Evolutionary conservation across 2,329 filamentous ascomycete species (phyloP), one percentile per base, ranked within the genome.

Genomic region (Fusarium palustre): DNA sequence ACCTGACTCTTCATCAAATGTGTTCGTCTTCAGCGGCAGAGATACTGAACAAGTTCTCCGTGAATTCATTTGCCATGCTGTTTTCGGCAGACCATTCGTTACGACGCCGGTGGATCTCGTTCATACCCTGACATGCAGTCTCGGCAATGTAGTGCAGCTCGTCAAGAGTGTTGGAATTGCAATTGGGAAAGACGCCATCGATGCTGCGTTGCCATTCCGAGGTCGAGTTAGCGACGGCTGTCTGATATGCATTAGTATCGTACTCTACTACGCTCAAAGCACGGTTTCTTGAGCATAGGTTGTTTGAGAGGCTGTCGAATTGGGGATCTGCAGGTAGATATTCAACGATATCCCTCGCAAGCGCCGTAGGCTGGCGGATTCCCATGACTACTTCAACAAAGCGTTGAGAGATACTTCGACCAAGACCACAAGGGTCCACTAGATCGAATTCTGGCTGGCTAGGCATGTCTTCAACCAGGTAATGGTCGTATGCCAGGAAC

Each of bases 321-420:
- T 59, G 61, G 7, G 70, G 39, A 46, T 78, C 71, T 13, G 59
- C 66, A 3, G 79, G 77, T 18, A 79, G 66, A 60, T 80, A 82
- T 33, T 77, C 74, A 9, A 82, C 73, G 2, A 76, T 68, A 9
- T 78, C 72, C 24, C 80, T 79, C 4, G 74, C 72, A 2, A 76
- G 71, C 20, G 73, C 69, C 24, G 73, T 66, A 18, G 81, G 80
- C 60, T 84, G 82, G 46, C 73, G 66, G 34, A 81, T 70, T 30
- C 82, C 82, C 62, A 73, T 78, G 34, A 78, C 79, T 6, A 84
- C 81, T 65, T 84, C 82, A 55, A 84, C 81, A 61, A 84, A 84
- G 49, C 82, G 82, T 71, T 83, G 81, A 24, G 81, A 81, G 22
- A 84, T 56, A 57, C 75, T 77, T 41, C 82, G 79, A 13, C 76